phyloP scores from a whole-genome alignment of 1,284 basidiomycete genomes.

The Puccinia triticina region DNA sequence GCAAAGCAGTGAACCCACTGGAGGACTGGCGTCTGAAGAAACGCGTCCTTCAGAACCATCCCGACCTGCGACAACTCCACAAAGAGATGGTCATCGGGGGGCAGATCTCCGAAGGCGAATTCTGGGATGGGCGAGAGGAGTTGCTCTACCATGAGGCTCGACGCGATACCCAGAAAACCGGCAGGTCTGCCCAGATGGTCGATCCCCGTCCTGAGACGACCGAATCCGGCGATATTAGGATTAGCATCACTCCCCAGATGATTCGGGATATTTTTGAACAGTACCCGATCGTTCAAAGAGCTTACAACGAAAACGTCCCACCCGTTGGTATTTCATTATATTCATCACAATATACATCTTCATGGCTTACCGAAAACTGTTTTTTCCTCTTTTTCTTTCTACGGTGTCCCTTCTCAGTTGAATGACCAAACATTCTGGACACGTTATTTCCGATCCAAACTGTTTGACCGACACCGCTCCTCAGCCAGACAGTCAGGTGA shows the following conservation, averaged over 20 bases:
- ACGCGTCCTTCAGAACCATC: constrained; percentile 74
- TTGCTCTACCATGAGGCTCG: constrained; percentile 73
- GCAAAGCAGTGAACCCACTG: constrained; percentile 56
- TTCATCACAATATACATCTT: background rate
- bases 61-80: constrained; percentile 76
- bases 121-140: constrained; percentile 91
- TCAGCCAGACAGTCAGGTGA: constrained; percentile 83
- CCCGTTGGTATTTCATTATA: constrained; percentile 24
- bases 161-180: constrained; percentile 73
- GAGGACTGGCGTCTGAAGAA: constrained; percentile 67
- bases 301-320: constrained; percentile 90
- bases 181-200: constrained; percentile 80
- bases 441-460: constrained; percentile 89
- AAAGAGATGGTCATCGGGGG: constrained; percentile 80
- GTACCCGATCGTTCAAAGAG: constrained; percentile 89
- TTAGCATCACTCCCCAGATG: constrained; percentile 87
- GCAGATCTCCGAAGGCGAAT: constrained; percentile 85
- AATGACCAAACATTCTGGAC: constrained; percentile 92
- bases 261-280: constrained; percentile 96
- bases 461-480: constrained; percentile 92
- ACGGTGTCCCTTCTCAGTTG: constrained; percentile 65
- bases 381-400: background rate
- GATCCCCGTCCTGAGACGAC: constrained; percentile 83
- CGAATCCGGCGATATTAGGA: constrained; percentile 75
- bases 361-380: background rate